These are phyloP conservation scores for Phoma sp. DNA, from an alignment of 2,329 filamentous ascomycete genomes.

Conservation along the genomic window DNA sequence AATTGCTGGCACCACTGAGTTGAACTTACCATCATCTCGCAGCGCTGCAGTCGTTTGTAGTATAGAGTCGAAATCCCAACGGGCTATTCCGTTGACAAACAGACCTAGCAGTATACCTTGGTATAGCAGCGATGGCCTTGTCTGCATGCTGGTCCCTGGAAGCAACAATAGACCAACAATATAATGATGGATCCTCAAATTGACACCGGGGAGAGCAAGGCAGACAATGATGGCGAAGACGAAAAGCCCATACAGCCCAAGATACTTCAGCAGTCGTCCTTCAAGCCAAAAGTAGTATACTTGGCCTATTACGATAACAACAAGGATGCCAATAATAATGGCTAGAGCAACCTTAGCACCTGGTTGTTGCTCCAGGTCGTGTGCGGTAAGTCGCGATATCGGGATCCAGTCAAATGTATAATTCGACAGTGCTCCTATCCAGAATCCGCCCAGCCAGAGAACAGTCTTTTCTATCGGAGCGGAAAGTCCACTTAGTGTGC, in stretches of 20 bases:
- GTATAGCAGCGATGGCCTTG: constrained; percentile 44
- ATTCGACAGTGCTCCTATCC: constrained; percentile 90
- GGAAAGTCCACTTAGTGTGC: constrained; percentile 73
- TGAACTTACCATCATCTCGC: constrained; percentile 60
- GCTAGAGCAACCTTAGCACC: constrained; percentile 83
- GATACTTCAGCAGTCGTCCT: constrained; percentile 77
- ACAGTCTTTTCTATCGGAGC: constrained; percentile 89
- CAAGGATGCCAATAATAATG: constrained; percentile 74
- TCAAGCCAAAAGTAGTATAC: constrained; percentile 88
- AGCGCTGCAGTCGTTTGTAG: constrained; percentile 80
- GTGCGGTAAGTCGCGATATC: constrained; percentile 83
- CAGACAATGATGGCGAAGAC: constrained; percentile 70
- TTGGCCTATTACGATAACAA: constrained; percentile 73
- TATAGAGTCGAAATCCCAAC: constrained; percentile 61
- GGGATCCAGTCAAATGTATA: constrained; percentile 95
- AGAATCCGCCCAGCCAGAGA: constrained; percentile 86
- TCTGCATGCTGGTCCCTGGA: constrained; percentile 47
- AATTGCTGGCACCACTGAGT: constrained; percentile 65
- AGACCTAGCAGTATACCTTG: constrained; percentile 47
- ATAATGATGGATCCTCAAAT: constrained; percentile 83
- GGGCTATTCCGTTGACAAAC: constrained; percentile 47
- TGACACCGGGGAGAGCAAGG: constrained; percentile 75
- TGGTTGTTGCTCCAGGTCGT: constrained; percentile 87
- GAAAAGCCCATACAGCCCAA: constrained; percentile 78
- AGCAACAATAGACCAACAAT: constrained; percentile 45